Evolutionary conservation across 1,284 basidiomycete species (phyloP), one percentile per base, ranked within the genome.

Genomic region (Boletellus sp.): DNA sequence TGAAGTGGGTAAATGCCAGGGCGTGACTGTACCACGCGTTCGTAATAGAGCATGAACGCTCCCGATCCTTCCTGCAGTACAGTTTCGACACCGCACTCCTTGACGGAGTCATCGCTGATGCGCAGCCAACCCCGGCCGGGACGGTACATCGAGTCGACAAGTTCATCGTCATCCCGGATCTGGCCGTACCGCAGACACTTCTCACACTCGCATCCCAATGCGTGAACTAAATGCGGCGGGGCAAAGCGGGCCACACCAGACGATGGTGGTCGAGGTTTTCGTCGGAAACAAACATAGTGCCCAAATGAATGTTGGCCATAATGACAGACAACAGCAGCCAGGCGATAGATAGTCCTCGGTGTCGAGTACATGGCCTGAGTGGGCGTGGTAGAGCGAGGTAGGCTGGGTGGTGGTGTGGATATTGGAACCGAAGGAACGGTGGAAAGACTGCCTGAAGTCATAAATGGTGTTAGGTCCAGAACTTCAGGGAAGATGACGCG

Each of bases 31-130:
- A 73, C 71, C 38, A 86, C 82, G 41, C 83, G 79, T 74, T 97
- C 93, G 64, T 97, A 97, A 64, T 93, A 96, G 38, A 96, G 77
- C 86, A 97, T 89, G 66, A 95, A 93, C 45, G 83, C 89, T 39
- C 83, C 83, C 15, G 78, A 75, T 37, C 84, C 84, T 67, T 91
- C 88, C 55, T 77, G 75, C 45, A 91, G 68, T 58, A 93, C 87
- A 49, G 77, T 76, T 69, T 89, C 84, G 44, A 92, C 77, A 28
- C 85, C 86, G 36, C 88, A 85, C 62, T 91, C 89, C 36, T 80
- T 76, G 47, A 95, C 92, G 12, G 81, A 76, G 56, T 92, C 89
- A 69, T 97, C 93, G 60, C 87, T 91, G 54, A 93, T 85, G 50
- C 90, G 74, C 51, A 94, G 74, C 93, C 94, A 97, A 2, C 87